Conservation (phyloP, 2,329 filamentous ascomycete genomes). For the Fusarium hainanense region DNA sequence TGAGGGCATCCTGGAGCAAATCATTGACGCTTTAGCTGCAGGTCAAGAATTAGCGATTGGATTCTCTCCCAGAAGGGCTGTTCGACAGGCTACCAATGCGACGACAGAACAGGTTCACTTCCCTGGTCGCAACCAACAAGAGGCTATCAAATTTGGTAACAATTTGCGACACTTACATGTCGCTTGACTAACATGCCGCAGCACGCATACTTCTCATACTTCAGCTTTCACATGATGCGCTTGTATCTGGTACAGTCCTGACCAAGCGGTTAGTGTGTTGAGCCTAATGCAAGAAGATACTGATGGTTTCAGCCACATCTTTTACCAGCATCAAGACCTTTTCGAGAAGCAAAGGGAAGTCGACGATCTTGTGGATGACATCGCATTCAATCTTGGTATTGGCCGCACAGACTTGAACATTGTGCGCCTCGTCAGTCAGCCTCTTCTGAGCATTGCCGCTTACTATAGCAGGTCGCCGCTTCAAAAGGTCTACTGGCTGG, state of each 20-base stretch:
- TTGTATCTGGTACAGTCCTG: conserved; percentile 64
- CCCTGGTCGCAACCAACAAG: conserved; percentile 59
- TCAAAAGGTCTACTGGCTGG: conserved; percentile 79
- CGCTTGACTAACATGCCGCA: conserved; percentile 44
- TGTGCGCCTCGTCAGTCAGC: conserved; percentile 56
- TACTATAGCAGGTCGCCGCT: conserved; percentile 69
- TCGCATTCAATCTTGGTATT: conserved; percentile 76
- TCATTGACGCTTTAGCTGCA: conserved; percentile 45
- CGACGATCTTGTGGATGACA: conserved; percentile 77
- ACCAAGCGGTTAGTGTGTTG: conserved; percentile 68
- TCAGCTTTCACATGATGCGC: conserved; percentile 68
- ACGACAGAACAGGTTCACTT: conserved; percentile 52
- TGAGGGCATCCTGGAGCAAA: conserved; percentile 49
- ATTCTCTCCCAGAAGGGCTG: conserved; percentile 40
- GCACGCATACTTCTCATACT: conserved; percentile 69
- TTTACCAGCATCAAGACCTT: conserved; percentile 78
- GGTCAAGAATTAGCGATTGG: conserved; percentile 45
- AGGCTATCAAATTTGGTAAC: conserved; percentile 65
- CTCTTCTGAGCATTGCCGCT: background rate
- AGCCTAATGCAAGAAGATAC: background rate
- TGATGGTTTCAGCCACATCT: conserved; percentile 72
- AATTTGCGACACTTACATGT: background rate
- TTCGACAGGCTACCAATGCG: conserved; percentile 13
- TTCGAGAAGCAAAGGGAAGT: conserved; percentile 77
- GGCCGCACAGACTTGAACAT: conserved; percentile 76